phyloP scores from a whole-genome alignment of 371 early-diverging fungal genomes.

The Zancudomyces culisetae region DNA sequence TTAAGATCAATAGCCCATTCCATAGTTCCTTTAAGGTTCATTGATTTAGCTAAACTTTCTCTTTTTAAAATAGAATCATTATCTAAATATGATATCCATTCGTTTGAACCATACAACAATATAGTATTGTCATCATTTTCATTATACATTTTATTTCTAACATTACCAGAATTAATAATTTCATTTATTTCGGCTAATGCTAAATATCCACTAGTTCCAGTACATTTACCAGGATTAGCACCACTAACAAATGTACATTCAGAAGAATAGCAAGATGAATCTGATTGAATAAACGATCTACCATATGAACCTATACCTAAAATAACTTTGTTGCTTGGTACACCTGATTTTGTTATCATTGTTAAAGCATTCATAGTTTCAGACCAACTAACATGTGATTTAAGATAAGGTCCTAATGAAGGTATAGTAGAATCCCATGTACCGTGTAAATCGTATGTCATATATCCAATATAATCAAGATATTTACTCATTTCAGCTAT shows the following conservation, averaged over 20 bases:
- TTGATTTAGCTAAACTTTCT: neutral
- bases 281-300: constrained; percentile 12
- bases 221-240: constrained; percentile 7
- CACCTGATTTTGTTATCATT: constrained; percentile 11
- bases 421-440: constrained; percentile 16
- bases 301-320: constrained; percentile 14
- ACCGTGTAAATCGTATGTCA: constrained; percentile 24
- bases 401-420: constrained; percentile 7
- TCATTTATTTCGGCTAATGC: constrained; percentile 6
- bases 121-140: neutral
- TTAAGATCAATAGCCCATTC: neutral
- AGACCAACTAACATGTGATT: constrained; percentile 7
- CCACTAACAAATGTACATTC: constrained; percentile 9
- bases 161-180: neutral
- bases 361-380: constrained; percentile 4
- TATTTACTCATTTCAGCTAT: constrained; percentile 12
- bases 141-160: constrained; percentile 2
- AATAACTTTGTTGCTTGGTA: constrained; percentile 11
- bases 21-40: neutral
- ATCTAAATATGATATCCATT: constrained; percentile 7
- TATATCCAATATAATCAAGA: constrained; percentile 18
- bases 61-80: neutral
- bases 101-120: constrained; percentile 4
- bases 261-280: constrained; percentile 11
- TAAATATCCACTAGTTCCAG: constrained; percentile 6